Evolutionary conservation across 192 early-diverging fungal species (phyloP).

Genomic region (Linderina pennispora): DNA sequence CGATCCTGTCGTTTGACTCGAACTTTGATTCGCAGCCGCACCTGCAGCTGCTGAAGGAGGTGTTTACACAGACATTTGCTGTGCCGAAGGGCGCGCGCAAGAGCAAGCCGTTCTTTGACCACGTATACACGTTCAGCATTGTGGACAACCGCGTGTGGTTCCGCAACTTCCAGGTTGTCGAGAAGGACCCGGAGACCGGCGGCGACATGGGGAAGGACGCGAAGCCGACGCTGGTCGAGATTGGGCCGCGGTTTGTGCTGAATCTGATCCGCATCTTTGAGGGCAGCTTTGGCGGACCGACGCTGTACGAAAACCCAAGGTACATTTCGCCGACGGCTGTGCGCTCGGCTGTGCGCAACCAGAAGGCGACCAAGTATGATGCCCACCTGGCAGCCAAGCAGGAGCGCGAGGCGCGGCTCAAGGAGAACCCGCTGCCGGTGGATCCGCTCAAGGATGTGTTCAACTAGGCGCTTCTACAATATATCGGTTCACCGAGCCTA

Average conservation of each 20-base stretch:
- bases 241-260: constrained; percentile 95
- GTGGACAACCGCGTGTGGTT: constrained; percentile 91
- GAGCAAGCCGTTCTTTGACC: constrained; percentile 97
- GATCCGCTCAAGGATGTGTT: constrained; percentile 46
- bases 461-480: constrained; percentile 12
- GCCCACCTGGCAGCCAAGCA: constrained; percentile 10
- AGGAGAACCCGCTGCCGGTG: constrained; percentile 30
- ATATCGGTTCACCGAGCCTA: too few species aligned
- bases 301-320: constrained; percentile 85
- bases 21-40: constrained; percentile 86
- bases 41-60: constrained; percentile 84
- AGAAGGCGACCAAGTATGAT: constrained; percentile 31
- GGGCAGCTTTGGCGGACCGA: constrained; percentile 88
- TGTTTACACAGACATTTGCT: constrained; percentile 88
- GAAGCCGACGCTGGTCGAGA: constrained; percentile 83
- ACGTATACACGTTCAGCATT: constrained; percentile 83
- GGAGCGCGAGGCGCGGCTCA: constrained; percentile 21
- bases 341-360: constrained; percentile 26
- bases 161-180: constrained; percentile 93
- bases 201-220: constrained; percentile 51
- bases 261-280: constrained; percentile 92
- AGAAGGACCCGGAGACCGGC: constrained; percentile 54
- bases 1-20: constrained; percentile 91
- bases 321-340: constrained; percentile 70
- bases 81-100: constrained; percentile 80